Base-by-base conservation (phyloP, 2,329 filamentous ascomycete species). In the Fusarium irregulare region DNA sequence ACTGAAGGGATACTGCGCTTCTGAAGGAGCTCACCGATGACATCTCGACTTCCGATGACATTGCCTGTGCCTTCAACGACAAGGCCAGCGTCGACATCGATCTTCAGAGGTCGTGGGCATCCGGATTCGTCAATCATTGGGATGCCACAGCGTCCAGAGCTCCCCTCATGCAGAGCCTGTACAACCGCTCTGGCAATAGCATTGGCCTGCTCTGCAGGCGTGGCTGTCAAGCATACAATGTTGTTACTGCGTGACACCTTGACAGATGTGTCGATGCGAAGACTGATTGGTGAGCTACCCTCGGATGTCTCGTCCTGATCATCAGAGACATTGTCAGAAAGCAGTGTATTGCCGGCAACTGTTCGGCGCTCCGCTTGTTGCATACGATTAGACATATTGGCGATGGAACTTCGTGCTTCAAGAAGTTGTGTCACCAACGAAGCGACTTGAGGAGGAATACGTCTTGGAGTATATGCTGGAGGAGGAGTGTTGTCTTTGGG, bases 221-320 rank as follows among this genome's bases (percentile, higher is more conserved):
- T 79, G 6, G 80, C 73, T 1, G 77, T 71, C 21, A 86, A 74
- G 21, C 82, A 81, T 47, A 87, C 76, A 50, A 85, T 73, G 75
- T 89, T 89, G 75, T 83, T 79, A 75, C 80, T 80, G 64, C 82
- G 83, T 40, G 77, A 76, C 70, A 89, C 78, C 63, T 72, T 78
- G 72, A 88, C 75, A 1, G 83, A 80, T 18, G 83, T 82, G 70
- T 83, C 83, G 77, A 89, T 84, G 18, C 77, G 78, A 46, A 89
- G 76, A 50, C 76, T 79, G 61, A 87, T 81, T 49, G 83, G 77
- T 3, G 81, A 80, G 46, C 76, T 68, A 12, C 75, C 71, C 37
- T 78, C 74, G 1, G 44, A 49, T 21, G 72, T 55, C n/a, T 61
- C 62, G 11, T 73, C 72, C 12, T 74, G 69, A 4, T 73, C 73